Evolutionary conservation across 176 grass and related monocot species (phyloP).

Genomic region (Carex myosuroides): DNA sequence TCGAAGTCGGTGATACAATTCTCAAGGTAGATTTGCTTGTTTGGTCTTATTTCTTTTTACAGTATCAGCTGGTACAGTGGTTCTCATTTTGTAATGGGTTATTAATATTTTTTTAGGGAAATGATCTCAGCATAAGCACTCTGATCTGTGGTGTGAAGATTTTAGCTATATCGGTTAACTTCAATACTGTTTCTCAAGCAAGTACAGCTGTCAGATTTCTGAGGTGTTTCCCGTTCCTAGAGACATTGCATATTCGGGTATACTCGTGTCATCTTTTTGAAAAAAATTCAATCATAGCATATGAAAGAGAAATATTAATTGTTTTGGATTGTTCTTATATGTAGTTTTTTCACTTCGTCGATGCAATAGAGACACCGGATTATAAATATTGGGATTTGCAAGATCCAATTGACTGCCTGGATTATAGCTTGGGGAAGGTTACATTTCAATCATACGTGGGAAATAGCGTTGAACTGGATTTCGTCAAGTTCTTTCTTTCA

Average conservation of each 20-base stretch:
- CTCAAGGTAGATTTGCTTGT: conserved; percentile 2
- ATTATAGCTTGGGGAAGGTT: neutral
- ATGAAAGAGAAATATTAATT: neutral
- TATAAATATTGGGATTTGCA: neutral
- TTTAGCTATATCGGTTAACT: neutral
- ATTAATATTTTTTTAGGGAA: neutral
- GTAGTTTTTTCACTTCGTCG: conserved; percentile 1
- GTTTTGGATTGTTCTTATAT: neutral
- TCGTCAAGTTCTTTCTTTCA: conserved; percentile 10
- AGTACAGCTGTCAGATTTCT: neutral
- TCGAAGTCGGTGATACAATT: neutral
- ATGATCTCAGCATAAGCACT: neutral
- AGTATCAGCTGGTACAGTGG: neutral
- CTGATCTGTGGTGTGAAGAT: neutral
- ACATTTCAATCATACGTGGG: conserved; percentile 6
- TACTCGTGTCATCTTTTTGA: neutral
- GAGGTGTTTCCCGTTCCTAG: neutral
- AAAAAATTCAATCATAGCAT: neutral
- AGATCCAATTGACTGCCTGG: conserved; percentile 4
- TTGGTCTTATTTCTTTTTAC: neutral
- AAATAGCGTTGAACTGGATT: neutral
- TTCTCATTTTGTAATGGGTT: neutral
- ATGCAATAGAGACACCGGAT: neutral
- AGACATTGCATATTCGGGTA: conserved; percentile 22
- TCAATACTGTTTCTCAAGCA: conserved; percentile 6